These are phyloP conservation scores for Fusarium abutilonis DNA, from an alignment of 2,329 filamentous ascomycete genomes.

Conservation along the genomic window DNA sequence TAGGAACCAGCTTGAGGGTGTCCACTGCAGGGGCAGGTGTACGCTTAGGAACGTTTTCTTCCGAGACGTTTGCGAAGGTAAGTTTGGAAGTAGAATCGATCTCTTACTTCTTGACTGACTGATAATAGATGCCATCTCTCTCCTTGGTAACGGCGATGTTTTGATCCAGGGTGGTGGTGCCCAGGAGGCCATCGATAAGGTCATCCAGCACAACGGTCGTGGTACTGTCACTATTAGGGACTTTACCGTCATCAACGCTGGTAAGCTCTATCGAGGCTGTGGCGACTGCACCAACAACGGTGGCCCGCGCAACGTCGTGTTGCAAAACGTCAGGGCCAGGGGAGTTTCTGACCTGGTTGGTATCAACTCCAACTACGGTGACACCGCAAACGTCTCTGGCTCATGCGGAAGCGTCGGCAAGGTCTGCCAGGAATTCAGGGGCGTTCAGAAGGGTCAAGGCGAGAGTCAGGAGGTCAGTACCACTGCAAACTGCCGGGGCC, in stretches of 20 bases:
- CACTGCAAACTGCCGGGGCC: background rate
- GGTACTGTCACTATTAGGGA: constrained; percentile 13
- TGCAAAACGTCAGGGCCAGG: constrained; percentile 12
- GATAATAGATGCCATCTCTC: constrained; percentile 38
- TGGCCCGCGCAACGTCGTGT: constrained; percentile 22
- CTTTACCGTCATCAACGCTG: constrained; percentile 19
- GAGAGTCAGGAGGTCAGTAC: background rate
- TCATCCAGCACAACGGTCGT: constrained; percentile 49
- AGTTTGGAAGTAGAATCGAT: background rate
- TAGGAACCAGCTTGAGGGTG: constrained; percentile 46
- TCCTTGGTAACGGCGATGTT: background rate
- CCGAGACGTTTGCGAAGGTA: constrained; percentile 51
- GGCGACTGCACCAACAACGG: constrained; percentile 31
- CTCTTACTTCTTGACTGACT: background rate
- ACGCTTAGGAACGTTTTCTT: constrained; percentile 52
- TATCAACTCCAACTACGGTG: constrained; percentile 31
- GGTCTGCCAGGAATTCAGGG: constrained; percentile 30
- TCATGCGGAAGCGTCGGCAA: constrained; percentile 14
- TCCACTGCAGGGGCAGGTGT: constrained; percentile 44
- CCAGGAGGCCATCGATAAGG: constrained; percentile 52
- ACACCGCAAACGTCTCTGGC: constrained; percentile 13
- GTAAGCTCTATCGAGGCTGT: constrained; percentile 28
- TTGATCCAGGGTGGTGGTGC: constrained; percentile 46
- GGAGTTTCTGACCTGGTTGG: constrained; percentile 10
- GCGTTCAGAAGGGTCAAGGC: background rate